A percentile compares a stretch with the other conserved stretches of the same genome.
phyloP scores from a whole-genome alignment of 1,284 basidiomycete genomes.

The Rhodotorula sp. region DNA sequence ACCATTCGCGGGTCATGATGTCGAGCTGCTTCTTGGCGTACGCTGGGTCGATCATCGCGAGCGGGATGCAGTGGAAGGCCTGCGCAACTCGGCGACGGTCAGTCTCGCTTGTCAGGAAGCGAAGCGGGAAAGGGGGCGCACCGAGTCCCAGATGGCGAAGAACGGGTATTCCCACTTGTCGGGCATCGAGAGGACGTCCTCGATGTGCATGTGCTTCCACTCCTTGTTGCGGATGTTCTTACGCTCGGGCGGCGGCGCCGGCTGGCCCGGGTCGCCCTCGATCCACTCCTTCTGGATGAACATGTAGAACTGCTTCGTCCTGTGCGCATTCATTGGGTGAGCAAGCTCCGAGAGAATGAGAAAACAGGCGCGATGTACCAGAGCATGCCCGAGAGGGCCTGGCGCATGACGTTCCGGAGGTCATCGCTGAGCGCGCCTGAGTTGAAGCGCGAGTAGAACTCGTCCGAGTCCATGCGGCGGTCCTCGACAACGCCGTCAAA shows the following conservation, averaged over 20 bases:
- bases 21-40: constrained; percentile 98
- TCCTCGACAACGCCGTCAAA: constrained; percentile 91
- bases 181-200: constrained; percentile 96
- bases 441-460: constrained; percentile 84
- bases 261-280: constrained; percentile 90
- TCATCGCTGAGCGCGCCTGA: constrained; percentile 85
- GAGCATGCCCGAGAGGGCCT: constrained; percentile 96
- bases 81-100: constrained; percentile 43
- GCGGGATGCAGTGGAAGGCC: constrained; percentile 96
- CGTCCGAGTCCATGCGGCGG: constrained; percentile 85
- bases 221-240: constrained; percentile 86
- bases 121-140: neutral
- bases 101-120: neutral
- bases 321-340: constrained; percentile 20
- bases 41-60: constrained; percentile 89
- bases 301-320: constrained; percentile 92
- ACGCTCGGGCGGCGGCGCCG: constrained; percentile 85
- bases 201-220: constrained; percentile 93
- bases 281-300: constrained; percentile 97
- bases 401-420: constrained; percentile 92
- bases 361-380: constrained; percentile 59
- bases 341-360: neutral
- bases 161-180: constrained; percentile 86
- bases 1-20: constrained; percentile 95
- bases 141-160: constrained; percentile 34